These are phyloP conservation scores for Peronospora tabacina DNA, from an alignment of 352 stramenopile species.

Conservation along the genomic window DNA sequence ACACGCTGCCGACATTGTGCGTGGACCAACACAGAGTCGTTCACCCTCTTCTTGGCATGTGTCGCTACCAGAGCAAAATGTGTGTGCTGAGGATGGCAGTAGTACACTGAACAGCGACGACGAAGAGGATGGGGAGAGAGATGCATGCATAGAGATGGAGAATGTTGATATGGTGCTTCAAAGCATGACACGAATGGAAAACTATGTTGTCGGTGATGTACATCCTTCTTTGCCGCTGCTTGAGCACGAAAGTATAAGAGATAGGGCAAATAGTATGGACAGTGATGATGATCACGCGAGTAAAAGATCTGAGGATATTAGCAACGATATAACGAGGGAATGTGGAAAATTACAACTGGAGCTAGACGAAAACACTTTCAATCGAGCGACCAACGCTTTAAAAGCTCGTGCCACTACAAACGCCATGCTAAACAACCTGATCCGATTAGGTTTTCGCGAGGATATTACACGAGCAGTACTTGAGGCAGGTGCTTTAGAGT, in stretches of 20 bases:
- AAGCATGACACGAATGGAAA: conserved; percentile 3
- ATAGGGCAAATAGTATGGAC: conserved; percentile 3
- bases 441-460: conserved; percentile 43
- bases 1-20: conserved; percentile 3
- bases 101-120: conserved; percentile 24
- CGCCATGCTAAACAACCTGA: conserved; percentile 44
- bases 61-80: conserved; percentile 7
- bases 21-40: not conserved
- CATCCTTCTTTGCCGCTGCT: not conserved
- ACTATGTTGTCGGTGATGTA: not conserved
- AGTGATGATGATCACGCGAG: conserved; percentile 7
- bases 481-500: conserved; percentile 52
- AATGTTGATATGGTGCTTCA: conserved; percentile 6
- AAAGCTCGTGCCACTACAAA: conserved; percentile 56
- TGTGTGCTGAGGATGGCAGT: conserved; percentile 12
- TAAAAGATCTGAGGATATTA: conserved; percentile 4
- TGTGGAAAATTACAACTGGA: conserved; percentile 9
- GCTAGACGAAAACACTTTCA: conserved; percentile 38
- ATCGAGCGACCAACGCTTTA: conserved; percentile 48
- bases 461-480: conserved; percentile 37
- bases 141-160: conserved; percentile 12
- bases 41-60: conserved; percentile 5
- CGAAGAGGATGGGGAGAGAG: conserved; percentile 11
- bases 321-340: conserved; percentile 1
- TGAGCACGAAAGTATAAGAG: not conserved